Base-by-base conservation (phyloP, 1,284 basidiomycete genomes). In the Sporisorium scitamineum region DNA sequence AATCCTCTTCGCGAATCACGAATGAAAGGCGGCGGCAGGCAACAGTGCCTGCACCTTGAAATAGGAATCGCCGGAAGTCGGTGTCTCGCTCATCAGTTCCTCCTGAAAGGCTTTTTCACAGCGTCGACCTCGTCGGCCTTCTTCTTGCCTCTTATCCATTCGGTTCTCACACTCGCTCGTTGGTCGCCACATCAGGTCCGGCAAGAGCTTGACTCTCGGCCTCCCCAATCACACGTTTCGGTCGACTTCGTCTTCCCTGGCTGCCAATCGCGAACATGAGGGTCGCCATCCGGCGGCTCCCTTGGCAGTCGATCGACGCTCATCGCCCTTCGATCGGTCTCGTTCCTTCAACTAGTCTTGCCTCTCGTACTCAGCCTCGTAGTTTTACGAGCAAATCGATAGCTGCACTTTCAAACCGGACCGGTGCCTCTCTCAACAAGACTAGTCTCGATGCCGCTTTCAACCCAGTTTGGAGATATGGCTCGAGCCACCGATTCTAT, bases 201-300 rank as follows among this genome's bases (percentile, higher is more conserved):
- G 22, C 13, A 26, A 45, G 14, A 9, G 44, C 44, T 45, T n/a
- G 18, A 7, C 31, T 13, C 26, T 24, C 42, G 10, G 26, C 26
- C n/a, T 27, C 45, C 9, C 27, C 26, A n/a, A 20, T 5, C 29
- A 27, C 32, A 34, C 18, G 18, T 8, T 31, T 53, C 10, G 45
- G n/a, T 51, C 52, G 37, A 16, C 37, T 39, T n/a, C 24, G 22
- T 42, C 14, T 20, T 34, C 31, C 41, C 27, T 41, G 32, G 53
- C 61, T 61, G 68, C 68, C 34, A 20, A 16, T 44, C 29, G n/a
- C 16, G 16, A 71, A n/a, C 8, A 71, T 71, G 69, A 61, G 69
- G 69, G 54, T 71, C 58, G 62, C 59, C 69, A 57, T 71, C 29
- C 44, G 63, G 59, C 69, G 69, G 55, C 69, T 71, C 52, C 63